Evolutionary conservation across 2,329 filamentous ascomycete genomes (phyloP), one percentile per base, ranked within the genome.

Genomic region (Penicillium italicum): DNA sequence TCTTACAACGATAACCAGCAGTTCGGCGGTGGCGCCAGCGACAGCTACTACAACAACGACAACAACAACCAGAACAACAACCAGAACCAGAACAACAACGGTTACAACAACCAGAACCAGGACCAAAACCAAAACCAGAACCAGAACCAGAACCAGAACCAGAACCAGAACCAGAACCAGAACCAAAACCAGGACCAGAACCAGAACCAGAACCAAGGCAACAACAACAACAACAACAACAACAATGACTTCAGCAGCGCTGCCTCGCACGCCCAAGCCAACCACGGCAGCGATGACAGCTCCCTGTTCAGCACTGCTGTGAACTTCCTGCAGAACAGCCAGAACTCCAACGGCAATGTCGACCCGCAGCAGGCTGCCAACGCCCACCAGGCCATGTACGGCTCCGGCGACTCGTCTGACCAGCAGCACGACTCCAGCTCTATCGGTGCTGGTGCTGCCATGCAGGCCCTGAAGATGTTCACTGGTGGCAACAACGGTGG

Each of bases 381-480:
- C 63, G 84, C 88, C 62, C 91, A 97, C 77, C 82, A 91, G 76
- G 81, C 88, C 56, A 84, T 87, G 67, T 96, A 91, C 69, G 82
- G 81, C 33, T 73, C 73, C 48, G 76, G 79, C 18, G 50, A 42
- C 7, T 59, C 58, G 1, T 18, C 50, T 18, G 53, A 55, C n/a
- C 38, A 53, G 45, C 60, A 80, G 74, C 68, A 85, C 84, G 73
- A 72, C 56, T 70, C 72, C 5, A 63, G 67, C 8, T 70, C 72
- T 5, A 57, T 79, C 7, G 77, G 77, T 10, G 71, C 73, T 0
- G 77, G 76, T 0, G 77, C 77, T 4, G 77, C 77, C 0, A 68
- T 79, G 71, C 73, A 79, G 89, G 92, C 67, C 76, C 80, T 65
- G 87, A 92, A 50, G 89, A 90, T 57, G 91, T 96, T 96, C 74